A percentile compares a stretch with the other conserved stretches of the same genome.
These are phyloP conservation scores for Fusarium sp. DNA, from an alignment of 2,329 filamentous ascomycete species.

Conservation along the genomic window DNA sequence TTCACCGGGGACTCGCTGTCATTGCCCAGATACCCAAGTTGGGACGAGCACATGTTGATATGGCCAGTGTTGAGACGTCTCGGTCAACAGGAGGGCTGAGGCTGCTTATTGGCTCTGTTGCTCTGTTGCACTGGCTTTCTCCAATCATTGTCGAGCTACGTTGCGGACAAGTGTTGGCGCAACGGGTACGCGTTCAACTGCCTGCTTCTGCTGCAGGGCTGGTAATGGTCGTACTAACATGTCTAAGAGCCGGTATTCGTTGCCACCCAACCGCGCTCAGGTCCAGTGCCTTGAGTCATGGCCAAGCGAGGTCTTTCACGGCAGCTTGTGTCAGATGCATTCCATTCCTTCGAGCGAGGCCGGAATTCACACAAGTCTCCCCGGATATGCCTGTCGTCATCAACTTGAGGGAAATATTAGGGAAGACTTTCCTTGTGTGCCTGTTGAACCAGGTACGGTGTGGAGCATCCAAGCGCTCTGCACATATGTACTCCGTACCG, in stretches of 20 bases:
- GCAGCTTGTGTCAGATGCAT: not conserved
- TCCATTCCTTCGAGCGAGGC: slow-evolving; percentile 11
- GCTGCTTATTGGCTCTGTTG: not conserved
- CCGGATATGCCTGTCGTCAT: slow-evolving; percentile 14
- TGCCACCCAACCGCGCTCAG: not conserved
- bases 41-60: not conserved
- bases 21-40: not conserved
- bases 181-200: not conserved
- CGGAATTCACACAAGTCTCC: slow-evolving; percentile 14
- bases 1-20: not conserved
- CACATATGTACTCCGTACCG: slow-evolving; percentile 31
- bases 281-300: not conserved
- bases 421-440: slow-evolving; percentile 5
- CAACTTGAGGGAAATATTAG: not conserved
- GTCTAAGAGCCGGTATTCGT: not conserved
- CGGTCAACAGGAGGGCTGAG: not conserved
- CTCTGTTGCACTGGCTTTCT: not conserved
- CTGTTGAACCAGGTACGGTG: slow-evolving; percentile 24
- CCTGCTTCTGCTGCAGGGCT: not conserved
- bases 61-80: not conserved
- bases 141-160: not conserved
- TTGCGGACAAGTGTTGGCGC: slow-evolving; percentile 1
- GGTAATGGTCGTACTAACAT: not conserved
- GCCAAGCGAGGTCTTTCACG: not conserved
- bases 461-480: slow-evolving; percentile 29